Evolutionary conservation across 2,329 filamentous ascomycete species (phyloP).

Genomic region (Diaporthe longicolla): DNA sequence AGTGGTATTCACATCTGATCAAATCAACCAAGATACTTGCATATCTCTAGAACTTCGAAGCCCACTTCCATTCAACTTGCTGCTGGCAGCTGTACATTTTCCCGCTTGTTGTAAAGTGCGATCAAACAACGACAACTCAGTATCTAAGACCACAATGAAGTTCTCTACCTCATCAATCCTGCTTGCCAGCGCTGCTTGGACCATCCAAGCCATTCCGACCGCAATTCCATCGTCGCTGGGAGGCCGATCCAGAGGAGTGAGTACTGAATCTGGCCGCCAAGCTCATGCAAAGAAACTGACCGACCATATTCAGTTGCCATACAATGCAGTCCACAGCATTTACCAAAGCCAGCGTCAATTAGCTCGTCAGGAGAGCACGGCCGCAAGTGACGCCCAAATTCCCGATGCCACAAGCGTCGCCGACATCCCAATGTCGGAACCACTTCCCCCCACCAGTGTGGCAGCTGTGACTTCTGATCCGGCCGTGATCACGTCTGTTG

Average conservation of each 20-base stretch:
- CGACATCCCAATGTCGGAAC: neutral
- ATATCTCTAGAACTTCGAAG: neutral
- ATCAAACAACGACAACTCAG: too few species aligned
- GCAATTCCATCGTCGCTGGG: neutral
- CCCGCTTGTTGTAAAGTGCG: too few species aligned
- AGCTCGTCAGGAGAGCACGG: constrained; percentile 3
- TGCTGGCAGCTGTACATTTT: constrained; percentile 17
- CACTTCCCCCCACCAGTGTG: neutral
- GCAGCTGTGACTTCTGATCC: neutral
- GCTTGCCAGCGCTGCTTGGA: constrained; percentile 1
- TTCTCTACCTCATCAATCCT: neutral
- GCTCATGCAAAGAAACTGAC: neutral
- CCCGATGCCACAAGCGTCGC: neutral
- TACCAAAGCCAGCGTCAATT: neutral
- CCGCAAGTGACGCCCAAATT: neutral
- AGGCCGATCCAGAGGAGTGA: constrained; percentile 5
- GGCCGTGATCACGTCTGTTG: neutral
- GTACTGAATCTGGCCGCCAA: neutral
- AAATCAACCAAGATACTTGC: neutral
- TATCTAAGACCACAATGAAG: neutral
- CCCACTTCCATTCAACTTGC: neutral
- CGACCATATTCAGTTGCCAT: neutral
- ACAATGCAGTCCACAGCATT: neutral
- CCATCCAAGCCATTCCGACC: constrained; percentile 2
- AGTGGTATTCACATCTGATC: neutral